Evolutionary conservation across 2,329 filamentous ascomycete species (phyloP).

Genomic region (Alternaria novae-zelandiae): DNA sequence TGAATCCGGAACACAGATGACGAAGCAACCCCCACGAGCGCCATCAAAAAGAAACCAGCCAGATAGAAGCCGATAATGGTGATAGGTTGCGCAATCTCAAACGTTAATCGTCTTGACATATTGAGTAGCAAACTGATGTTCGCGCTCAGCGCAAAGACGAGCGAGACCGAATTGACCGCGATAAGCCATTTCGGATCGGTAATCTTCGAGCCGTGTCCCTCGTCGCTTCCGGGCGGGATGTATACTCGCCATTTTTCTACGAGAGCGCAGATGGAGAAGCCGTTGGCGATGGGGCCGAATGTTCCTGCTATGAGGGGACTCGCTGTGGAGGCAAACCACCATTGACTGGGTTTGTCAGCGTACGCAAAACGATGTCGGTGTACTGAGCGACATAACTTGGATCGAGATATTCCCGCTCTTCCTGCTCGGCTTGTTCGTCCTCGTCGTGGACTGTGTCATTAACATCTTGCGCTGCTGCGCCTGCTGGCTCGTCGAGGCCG

Average conservation of each 20-base stretch:
- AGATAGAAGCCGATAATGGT: slow-evolving; percentile 66
- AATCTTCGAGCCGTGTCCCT: slow-evolving; percentile 55
- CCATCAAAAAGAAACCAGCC: slow-evolving; percentile 61
- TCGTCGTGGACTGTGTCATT: slow-evolving; percentile 46
- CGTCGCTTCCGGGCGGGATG: slow-evolving; percentile 54
- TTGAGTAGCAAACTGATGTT: slow-evolving; percentile 64
- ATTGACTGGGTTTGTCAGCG: slow-evolving; percentile 50
- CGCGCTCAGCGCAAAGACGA: slow-evolving; percentile 60
- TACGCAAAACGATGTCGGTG: neutral
- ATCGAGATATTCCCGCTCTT: slow-evolving; percentile 53
- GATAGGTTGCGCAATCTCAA: slow-evolving; percentile 64
- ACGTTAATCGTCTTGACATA: slow-evolving; percentile 63
- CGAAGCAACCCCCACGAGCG: slow-evolving; percentile 57
- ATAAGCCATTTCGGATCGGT: slow-evolving; percentile 62
- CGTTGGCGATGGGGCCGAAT: slow-evolving; percentile 62
- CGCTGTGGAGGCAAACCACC: slow-evolving; percentile 68
- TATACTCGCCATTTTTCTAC: slow-evolving; percentile 63
- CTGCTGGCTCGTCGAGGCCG: slow-evolving; percentile 58
- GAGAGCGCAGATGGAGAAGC: slow-evolving; percentile 63
- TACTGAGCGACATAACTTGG: slow-evolving; percentile 45
- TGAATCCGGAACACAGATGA: slow-evolving; percentile 53
- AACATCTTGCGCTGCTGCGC: slow-evolving; percentile 54
- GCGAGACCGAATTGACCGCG: slow-evolving; percentile 62
- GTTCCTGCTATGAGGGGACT: slow-evolving; percentile 64
- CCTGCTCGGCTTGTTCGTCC: slow-evolving; percentile 45